Evolutionary conservation across 2,329 filamentous ascomycete species (phyloP).

Genomic region (Trichoderma brevicompactum): DNA sequence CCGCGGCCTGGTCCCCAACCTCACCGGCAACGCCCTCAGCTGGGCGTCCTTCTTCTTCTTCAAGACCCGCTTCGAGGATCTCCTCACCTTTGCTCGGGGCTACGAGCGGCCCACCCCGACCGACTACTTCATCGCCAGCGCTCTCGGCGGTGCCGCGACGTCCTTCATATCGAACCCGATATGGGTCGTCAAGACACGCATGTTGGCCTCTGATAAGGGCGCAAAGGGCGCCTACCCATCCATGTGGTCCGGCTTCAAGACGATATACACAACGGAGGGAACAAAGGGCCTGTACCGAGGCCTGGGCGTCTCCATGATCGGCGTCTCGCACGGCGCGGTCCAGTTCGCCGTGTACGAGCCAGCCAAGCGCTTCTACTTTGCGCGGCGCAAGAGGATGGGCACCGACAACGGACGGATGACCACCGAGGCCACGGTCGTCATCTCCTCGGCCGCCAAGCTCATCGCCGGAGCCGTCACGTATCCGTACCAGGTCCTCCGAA

Average conservation of each 20-base stretch:
- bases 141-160: slow-evolving; percentile 70
- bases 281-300: slow-evolving; percentile 84
- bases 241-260: slow-evolving; percentile 70
- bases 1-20: slow-evolving; percentile 85
- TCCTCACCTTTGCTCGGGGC: slow-evolving; percentile 42
- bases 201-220: slow-evolving; percentile 81
- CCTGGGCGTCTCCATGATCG: slow-evolving; percentile 78
- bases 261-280: slow-evolving; percentile 74
- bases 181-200: slow-evolving; percentile 98
- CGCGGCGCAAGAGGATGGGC: slow-evolving; percentile 41
- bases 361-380: slow-evolving; percentile 60
- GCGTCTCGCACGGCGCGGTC: slow-evolving; percentile 88
- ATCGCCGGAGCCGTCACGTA: slow-evolving; percentile 90
- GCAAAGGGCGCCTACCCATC: slow-evolving; percentile 79
- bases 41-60: slow-evolving; percentile 94
- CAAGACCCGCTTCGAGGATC: slow-evolving; percentile 60
- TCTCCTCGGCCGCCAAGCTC: slow-evolving; percentile 82
- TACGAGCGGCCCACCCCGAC: slow-evolving; percentile 48
- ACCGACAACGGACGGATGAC: slow-evolving; percentile 49
- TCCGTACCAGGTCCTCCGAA: slow-evolving; percentile 90
- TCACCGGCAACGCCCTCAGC: slow-evolving; percentile 85
- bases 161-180: slow-evolving; percentile 89
- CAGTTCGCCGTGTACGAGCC: slow-evolving; percentile 96
- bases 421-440: slow-evolving; percentile 77
- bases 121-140: slow-evolving; percentile 83